Conservation (phyloP, 306 rosid genomes). For the Canavalia ensiformis region DNA sequence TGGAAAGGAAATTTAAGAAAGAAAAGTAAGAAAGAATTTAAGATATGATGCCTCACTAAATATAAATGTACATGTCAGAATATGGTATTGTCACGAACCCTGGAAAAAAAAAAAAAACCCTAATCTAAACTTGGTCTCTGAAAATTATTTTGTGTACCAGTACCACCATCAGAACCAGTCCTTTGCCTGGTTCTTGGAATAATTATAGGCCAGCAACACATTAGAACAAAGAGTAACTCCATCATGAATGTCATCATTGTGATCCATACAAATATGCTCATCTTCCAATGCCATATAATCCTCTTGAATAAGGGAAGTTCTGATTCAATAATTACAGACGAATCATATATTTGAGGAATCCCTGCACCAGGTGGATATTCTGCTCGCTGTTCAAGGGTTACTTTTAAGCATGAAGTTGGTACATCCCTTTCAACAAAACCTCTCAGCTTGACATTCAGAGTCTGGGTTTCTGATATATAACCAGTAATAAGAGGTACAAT, state of each 20-base stretch:
- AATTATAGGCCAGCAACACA: constrained; percentile 77
- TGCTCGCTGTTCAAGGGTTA: constrained; percentile 85
- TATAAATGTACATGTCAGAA: constrained; percentile 40
- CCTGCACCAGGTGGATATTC: constrained; percentile 83
- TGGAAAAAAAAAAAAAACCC: background rate
- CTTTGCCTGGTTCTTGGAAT: constrained; percentile 69
- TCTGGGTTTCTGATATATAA: constrained; percentile 78
- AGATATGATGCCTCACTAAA: constrained; percentile 41
- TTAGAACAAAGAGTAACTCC: constrained; percentile 66
- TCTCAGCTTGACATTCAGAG: constrained; percentile 68
- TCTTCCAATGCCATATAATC: constrained; percentile 85
- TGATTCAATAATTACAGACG: constrained; percentile 66
- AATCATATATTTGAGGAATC: constrained; percentile 85
- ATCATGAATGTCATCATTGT: constrained; percentile 62
- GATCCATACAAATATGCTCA: constrained; percentile 73
- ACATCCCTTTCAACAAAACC: constrained; percentile 69
- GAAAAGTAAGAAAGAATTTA: constrained; percentile 29
- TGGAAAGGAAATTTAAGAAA: constrained; percentile 31
- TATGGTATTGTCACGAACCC: background rate
- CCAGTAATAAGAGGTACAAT: constrained; percentile 81
- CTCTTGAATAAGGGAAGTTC: constrained; percentile 75
- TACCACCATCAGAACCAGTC: constrained; percentile 48
- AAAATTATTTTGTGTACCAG: constrained; percentile 41
- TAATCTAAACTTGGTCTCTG: constrained; percentile 42
- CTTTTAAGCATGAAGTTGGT: constrained; percentile 85